Evolutionary conservation across 108 stramenopile species (phyloP), one percentile per base, ranked within the genome.

Genomic region (Cyclostephanos tholiformis): DNA sequence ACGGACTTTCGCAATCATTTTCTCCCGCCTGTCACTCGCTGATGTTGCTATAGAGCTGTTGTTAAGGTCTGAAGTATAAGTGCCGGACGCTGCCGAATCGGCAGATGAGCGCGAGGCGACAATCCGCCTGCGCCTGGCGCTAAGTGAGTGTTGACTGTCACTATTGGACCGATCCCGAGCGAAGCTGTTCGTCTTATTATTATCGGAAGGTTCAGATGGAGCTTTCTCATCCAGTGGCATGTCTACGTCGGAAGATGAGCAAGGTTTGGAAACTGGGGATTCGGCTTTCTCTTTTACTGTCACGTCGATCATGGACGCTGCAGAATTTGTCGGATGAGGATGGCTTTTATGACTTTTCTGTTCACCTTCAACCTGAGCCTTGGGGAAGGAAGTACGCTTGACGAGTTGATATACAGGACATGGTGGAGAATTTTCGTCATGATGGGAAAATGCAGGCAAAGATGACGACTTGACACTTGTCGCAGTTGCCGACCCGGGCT

Each of bases 1-100:
- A 60, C 58, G 69, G 17, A 71, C 57, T 71, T 60, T 59, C 27
- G 69, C 38, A 39, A 71, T n/a, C 48, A 71, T 46, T 43, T 25
- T 57, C 26, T 70, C 56, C 52, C 58, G 2, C 20, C 69, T 55
- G 17, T 29, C 0, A 32, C 26, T 38, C 36, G 36, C 61, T 6
- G 61, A 38, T 0, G 41, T 41, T 43, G 61, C 11, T 38, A 41
- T 43, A 0, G n/a, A 4, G 5, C n/a, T 29, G 26, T 32, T 58
- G 26, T 13, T 58, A 1, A 25, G 17, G 57, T 27, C 11, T 53
- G 52, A 25, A 25, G 25, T 7, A 32, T 8, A 35, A 6, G 53
- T 25, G 23, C 53, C 43, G 19, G 61, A 62, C 38, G 36, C 10
- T 39, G n/a, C 16, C 61, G 61, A 62, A 0, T 20, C 19, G 2